Percentiles rank a stretch among this genome's conserved stretches.
Conservation (phyloP, 192 early-diverging fungal genomes). For the Coemansia sp. region DNA sequence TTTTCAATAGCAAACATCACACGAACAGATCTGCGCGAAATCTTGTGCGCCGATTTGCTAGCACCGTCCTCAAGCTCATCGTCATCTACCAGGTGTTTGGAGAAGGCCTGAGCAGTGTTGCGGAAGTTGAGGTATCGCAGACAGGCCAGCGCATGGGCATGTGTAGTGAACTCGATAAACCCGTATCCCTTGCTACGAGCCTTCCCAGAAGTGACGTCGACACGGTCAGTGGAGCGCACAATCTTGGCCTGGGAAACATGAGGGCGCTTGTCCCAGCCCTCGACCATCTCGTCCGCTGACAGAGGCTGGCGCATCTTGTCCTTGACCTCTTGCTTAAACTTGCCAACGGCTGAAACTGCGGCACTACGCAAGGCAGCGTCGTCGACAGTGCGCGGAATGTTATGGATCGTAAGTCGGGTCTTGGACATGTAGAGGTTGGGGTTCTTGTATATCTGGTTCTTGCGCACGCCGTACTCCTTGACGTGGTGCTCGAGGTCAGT, state of each 20-base stretch:
- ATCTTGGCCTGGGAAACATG: constrained; percentile 77
- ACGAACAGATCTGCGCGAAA: constrained; percentile 49
- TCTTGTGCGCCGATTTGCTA: constrained; percentile 27
- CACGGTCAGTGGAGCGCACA: constrained; percentile 70
- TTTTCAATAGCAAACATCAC: constrained; percentile 94
- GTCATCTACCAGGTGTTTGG: constrained; percentile 51
- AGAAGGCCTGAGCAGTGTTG: constrained; percentile 59
- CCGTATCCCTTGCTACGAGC: constrained; percentile 82
- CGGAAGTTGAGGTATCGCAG: constrained; percentile 89
- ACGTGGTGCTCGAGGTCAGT: constrained; percentile 81
- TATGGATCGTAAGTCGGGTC: constrained; percentile 86
- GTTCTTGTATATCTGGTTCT: constrained; percentile 76
- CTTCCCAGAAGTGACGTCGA: constrained; percentile 70
- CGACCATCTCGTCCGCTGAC: constrained; percentile 60
- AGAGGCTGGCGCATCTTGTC: constrained; percentile 56
- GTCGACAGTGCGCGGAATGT: constrained; percentile 70
- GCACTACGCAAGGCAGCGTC: constrained; percentile 67
- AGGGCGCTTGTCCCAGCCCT: constrained; percentile 61
- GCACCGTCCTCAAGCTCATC: constrained; percentile 9
- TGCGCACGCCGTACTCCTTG: constrained; percentile 76
- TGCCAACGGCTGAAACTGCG: constrained; percentile 62
- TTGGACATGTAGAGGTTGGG: constrained; percentile 87
- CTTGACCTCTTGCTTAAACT: constrained; percentile 75
- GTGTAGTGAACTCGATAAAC: constrained; percentile 86
- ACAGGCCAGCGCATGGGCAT: constrained; percentile 90